These are phyloP conservation scores for Schizosaccharomyces cryophilus DNA, from an alignment of 805 yeast genomes.

Conservation along the genomic window DNA sequence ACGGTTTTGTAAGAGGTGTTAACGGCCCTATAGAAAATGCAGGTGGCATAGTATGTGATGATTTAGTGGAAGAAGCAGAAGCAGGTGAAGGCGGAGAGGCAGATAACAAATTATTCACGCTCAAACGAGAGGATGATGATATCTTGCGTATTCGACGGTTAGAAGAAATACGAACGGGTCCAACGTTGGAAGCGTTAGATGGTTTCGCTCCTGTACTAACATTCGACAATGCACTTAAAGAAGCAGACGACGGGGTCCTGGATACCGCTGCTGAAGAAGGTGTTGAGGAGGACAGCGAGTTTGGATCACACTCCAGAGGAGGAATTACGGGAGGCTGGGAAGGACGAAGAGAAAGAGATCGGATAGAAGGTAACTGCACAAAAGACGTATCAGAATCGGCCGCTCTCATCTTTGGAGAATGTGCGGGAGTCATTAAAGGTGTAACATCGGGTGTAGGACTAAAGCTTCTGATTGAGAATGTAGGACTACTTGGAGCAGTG, in stretches of 20 bases:
- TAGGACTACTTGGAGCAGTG: constrained; percentile 22
- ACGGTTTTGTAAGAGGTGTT: background rate
- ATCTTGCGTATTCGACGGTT: background rate
- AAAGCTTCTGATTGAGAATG: constrained; percentile 12
- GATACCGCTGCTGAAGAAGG: background rate
- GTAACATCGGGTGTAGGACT: constrained; percentile 21
- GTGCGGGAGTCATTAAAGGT: constrained; percentile 22
- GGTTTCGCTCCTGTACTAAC: background rate
- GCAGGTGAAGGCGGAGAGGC: background rate
- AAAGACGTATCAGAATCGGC: constrained; percentile 13
- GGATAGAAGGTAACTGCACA: constrained; percentile 17
- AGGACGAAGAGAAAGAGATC: constrained; percentile 14
- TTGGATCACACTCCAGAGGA: constrained; percentile 8
- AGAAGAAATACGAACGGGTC: background rate
- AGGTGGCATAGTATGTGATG: background rate
- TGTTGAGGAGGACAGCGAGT: background rate
- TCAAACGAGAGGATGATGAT: background rate
- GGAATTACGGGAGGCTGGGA: constrained; percentile 10
- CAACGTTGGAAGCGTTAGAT: background rate
- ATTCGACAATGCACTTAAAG: background rate
- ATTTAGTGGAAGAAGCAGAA: background rate
- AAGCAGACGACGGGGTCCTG: background rate
- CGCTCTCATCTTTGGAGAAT: constrained; percentile 21
- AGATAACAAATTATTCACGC: background rate
- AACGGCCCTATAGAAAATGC: background rate